These are phyloP conservation scores for Diophrys appendiculata DNA, from an alignment of 73 alveolate species.

Conservation along the genomic window DNA sequence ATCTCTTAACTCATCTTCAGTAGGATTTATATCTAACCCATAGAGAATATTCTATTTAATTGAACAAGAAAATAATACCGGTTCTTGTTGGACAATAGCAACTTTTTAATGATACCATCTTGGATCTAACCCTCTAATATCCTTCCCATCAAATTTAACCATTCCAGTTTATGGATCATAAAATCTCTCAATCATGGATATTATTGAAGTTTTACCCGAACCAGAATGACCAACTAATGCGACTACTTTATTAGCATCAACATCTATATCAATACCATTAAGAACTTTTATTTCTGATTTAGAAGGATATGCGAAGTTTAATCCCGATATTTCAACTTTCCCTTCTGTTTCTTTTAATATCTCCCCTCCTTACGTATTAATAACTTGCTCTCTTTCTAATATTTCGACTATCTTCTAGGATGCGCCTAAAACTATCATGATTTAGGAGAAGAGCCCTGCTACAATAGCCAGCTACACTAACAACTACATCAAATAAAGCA, in stretches of 20 bases:
- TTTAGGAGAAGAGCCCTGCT: conserved; percentile 39
- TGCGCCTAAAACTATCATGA: conserved; percentile 53
- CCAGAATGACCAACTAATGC: conserved; percentile 66
- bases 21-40: conserved; percentile 32
- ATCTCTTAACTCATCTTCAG: conserved; percentile 16
- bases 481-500: conserved; percentile 46
- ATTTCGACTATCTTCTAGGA: conserved; percentile 36
- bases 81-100: conserved; percentile 82
- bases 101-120: conserved; percentile 24
- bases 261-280: conserved; percentile 28
- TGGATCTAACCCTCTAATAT: conserved; percentile 27
- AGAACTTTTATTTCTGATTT: conserved; percentile 36
- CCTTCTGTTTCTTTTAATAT: conserved; percentile 10
- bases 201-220: conserved; percentile 44
- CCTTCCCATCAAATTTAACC: conserved; percentile 18
- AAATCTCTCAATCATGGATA: conserved; percentile 41
- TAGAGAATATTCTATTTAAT: conserved; percentile 53
- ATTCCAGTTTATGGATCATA: conserved; percentile 40
- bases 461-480: conserved; percentile 27
- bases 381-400: conserved; percentile 27
- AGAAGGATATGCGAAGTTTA: conserved; percentile 40
- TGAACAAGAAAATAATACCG: conserved; percentile 70
- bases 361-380: conserved; percentile 38
- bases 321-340: conserved; percentile 18
- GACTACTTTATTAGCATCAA: background rate